Conservation (phyloP, 805 yeast genomes). For the Maudiozyma barnettii region DNA sequence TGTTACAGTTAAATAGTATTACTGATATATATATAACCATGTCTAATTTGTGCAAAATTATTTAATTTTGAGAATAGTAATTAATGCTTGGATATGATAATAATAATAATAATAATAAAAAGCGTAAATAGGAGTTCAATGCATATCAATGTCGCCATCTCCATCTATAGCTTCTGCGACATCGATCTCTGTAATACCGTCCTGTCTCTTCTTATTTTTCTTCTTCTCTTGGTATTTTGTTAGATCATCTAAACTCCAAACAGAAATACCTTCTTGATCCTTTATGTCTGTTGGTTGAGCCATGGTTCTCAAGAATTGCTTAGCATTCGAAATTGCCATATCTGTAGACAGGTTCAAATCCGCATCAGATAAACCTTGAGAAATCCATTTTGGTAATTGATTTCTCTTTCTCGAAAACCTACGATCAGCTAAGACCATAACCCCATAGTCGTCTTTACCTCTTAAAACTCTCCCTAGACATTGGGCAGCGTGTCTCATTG, state of each 20-base stretch:
- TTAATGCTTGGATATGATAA: too few species aligned
- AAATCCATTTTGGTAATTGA: conserved; percentile 95
- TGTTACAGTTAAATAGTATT: conserved; percentile 31
- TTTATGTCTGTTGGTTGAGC: conserved; percentile 88
- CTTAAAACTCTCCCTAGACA: conserved; percentile 94
- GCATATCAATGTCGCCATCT: conserved; percentile 22
- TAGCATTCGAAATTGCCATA: conserved; percentile 93
- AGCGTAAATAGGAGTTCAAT: not conserved
- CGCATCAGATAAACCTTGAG: conserved; percentile 84
- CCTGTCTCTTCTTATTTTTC: not conserved
- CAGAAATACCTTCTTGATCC: conserved; percentile 90
- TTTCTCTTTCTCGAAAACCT: conserved; percentile 77
- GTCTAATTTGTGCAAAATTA: not conserved
- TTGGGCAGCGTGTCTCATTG: conserved; percentile 99
- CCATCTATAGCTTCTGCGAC: conserved; percentile 4
- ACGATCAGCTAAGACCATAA: conserved; percentile 95
- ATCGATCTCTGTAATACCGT: not conserved
- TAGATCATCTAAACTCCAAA: conserved; percentile 75
- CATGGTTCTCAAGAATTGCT: conserved; percentile 80
- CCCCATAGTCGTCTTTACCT: conserved; percentile 98
- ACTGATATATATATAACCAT: not conserved
- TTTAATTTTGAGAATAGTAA: not conserved
- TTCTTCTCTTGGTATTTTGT: conserved; percentile 38
- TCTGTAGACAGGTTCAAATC: conserved; percentile 90
- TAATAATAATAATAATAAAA: not conserved